Evolutionary conservation across 257 asterid species (phyloP).

Genomic region (Scutellaria minor): DNA sequence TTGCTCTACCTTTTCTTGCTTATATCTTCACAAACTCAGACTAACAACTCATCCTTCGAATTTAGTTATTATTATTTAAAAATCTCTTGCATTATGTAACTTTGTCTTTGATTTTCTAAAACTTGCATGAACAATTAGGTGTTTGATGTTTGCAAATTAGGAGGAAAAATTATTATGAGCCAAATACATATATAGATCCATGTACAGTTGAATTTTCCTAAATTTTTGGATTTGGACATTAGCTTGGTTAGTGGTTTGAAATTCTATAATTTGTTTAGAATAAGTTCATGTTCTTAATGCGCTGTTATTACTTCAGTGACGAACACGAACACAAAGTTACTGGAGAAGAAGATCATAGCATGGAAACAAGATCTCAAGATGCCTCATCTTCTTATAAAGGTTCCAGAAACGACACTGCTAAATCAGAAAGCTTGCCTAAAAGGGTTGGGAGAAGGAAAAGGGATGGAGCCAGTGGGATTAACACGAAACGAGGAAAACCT

Average conservation of each 20-base stretch:
- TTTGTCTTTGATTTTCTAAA: no score
- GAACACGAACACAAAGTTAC: slow-evolving; percentile 29
- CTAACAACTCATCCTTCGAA: background rate
- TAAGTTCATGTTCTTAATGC: slow-evolving; percentile 20
- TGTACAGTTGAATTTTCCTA: no score
- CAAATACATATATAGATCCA: no score
- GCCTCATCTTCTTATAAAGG: slow-evolving; percentile 39
- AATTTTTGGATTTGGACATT: no score
- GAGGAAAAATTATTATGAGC: no score
- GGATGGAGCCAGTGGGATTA: slow-evolving; percentile 54
- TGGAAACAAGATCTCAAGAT: slow-evolving; percentile 29
- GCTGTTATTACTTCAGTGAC: slow-evolving; percentile 42
- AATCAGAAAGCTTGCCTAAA: slow-evolving; percentile 48
- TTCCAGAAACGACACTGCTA: slow-evolving; percentile 35
- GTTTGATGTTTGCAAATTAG: no score
- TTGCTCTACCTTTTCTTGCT: background rate
- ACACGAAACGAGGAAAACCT: slow-evolving; percentile 43
- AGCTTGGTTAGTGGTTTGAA: no score
- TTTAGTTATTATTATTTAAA: no score
- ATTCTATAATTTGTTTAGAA: no score
- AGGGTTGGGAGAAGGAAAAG: slow-evolving; percentile 49
- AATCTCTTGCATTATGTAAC: no score
- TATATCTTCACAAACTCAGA: background rate
- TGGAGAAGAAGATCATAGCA: slow-evolving; percentile 40
- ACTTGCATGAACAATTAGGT: no score